Base-by-base conservation (phyloP, 1,284 basidiomycete species). In the Puccinia brachypodii region DNA sequence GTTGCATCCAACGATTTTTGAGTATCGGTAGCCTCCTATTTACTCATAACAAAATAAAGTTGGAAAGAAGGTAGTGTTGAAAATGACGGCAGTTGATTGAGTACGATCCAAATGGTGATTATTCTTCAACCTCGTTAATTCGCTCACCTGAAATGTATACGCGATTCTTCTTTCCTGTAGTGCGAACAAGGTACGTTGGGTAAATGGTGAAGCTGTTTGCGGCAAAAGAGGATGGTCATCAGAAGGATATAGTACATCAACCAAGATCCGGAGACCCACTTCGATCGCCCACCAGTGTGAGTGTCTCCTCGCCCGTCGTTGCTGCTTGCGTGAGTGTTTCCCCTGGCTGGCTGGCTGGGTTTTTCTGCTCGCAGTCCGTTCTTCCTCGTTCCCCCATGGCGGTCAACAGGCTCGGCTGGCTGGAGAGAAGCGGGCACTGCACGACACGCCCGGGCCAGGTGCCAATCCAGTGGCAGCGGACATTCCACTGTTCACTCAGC, bases 141-240 rank as follows among this genome's bases (percentile, higher is more conserved):
- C 13, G 56, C 19, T 56, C 6, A 80, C 78, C 50, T 73, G 78
- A 73, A 72, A 80, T 19, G 88, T 88, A 84, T 92, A 92, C 1
- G 89, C 89, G 42, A 91, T 89, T 0, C 89, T 88, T 82, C 88
- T 89, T 84, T 91, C 91, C 58, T 84, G 83, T 8, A 85, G 73
- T 1, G 84, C 84, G 9, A 85, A 76, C 82, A 84, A 83, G 2
- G 79, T 83, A 7, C 85, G 76, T 50, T 84, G 84, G 14, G 83
- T 83, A 82, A 84, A 84, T 7, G 81, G 69, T 28, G 78, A 80
- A 38, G 78, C 78, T 80, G 25, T 8, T 28, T 62, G 4, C 7
- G 25, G 25, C 25, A 25, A 28, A 71, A 25, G 8, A 31, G 38
- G 25, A 7, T 28, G 38, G 64, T 40, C 64, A 38, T 42, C 25